A percentile compares a stretch with the other conserved stretches of the same genome.
Conservation (phyloP, 2,329 filamentous ascomycete species). For the Aspergillus latus region DNA sequence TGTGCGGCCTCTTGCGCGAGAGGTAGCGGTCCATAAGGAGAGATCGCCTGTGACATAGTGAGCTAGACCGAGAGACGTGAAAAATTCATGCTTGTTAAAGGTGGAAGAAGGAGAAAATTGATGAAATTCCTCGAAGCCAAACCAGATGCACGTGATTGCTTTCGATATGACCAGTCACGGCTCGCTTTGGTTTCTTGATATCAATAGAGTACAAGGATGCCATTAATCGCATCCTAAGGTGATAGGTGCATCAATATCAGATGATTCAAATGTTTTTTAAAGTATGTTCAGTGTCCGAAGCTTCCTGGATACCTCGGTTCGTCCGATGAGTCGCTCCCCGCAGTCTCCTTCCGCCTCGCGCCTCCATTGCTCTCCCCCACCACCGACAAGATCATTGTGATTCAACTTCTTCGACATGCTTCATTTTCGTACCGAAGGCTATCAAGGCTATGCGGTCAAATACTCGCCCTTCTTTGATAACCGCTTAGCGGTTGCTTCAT, state of each 20-base stretch:
- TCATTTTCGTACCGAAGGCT: constrained; percentile 89
- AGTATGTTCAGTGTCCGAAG: background rate
- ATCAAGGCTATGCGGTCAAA: constrained; percentile 94
- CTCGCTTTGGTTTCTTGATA: background rate
- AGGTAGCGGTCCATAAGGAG: constrained; percentile 44
- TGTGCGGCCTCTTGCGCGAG: constrained; percentile 37
- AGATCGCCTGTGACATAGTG: constrained; percentile 18
- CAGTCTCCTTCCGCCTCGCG: constrained; percentile 20
- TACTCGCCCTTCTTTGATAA: constrained; percentile 99
- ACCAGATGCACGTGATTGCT: constrained; percentile 18
- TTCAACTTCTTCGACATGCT: constrained; percentile 62
- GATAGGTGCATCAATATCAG: background rate
- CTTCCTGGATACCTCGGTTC: constrained; percentile 5
- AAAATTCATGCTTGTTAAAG: background rate
- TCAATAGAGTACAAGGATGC: background rate
- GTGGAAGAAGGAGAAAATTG: background rate
- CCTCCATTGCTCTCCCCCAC: constrained; percentile 1
- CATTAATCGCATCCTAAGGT: no score
- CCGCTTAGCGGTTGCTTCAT: constrained; percentile 81
- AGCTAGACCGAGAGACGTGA: background rate
- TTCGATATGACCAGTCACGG: constrained; percentile 31
- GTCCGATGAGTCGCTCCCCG: constrained; percentile 25
- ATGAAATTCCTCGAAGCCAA: background rate
- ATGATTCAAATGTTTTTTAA: background rate
- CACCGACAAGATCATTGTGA: constrained; percentile 3